Base-by-base conservation (phyloP, 352 stramenopile species). In the Pythium dissimile region DNA sequence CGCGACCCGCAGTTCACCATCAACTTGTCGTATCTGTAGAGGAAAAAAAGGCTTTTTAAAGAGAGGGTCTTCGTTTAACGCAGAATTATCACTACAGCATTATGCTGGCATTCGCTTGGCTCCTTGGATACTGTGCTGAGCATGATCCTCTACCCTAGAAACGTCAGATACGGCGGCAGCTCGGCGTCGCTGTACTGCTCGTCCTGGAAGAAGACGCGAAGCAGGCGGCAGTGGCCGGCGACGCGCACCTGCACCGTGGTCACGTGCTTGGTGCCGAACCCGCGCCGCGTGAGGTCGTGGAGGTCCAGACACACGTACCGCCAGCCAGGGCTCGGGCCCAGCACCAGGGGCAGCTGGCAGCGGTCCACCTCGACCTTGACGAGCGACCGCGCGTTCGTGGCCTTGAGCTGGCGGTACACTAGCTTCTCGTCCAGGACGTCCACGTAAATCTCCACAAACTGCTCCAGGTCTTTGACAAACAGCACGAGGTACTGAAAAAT, bases 1-100 rank as follows among this genome's bases (percentile, higher is more conserved):
- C 80, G 80, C 53, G 86, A 95, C 21, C 82, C 82, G 39, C 86
- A 95, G 66, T 92, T 88, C 65, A 87, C 86, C 31, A 87, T 95
- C 59, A 92, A 92, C 42, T 61, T 93, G 23, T 94, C 86, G 55
- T 89, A 90, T 66, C 67, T 95, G 45, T 95, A 91, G 62, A 51
- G 0, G 16, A 24, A 50, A 20, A 20, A 41, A 37, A 37, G 13
- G 16, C 34, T 16, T 16, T 6, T 20, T 41, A 41, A 41, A 41
- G 34, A 41, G 16, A 16, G 16, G 5, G 5, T 4, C 34, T n/a
- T 41, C 7, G 5, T 15, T 46, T 26, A 11, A 15, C 39, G 26
- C 46, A 63, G 67, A 18, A 16, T 39, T 11, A 56, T 56, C 23
- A 66, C n/a, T n/a, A n/a, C n/a, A n/a, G n/a, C n/a, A n/a, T n/a